Evolutionary conservation across 805 yeast species (phyloP), one percentile per base, ranked within the genome.

Genomic region (Barnettozyma vustinii): DNA sequence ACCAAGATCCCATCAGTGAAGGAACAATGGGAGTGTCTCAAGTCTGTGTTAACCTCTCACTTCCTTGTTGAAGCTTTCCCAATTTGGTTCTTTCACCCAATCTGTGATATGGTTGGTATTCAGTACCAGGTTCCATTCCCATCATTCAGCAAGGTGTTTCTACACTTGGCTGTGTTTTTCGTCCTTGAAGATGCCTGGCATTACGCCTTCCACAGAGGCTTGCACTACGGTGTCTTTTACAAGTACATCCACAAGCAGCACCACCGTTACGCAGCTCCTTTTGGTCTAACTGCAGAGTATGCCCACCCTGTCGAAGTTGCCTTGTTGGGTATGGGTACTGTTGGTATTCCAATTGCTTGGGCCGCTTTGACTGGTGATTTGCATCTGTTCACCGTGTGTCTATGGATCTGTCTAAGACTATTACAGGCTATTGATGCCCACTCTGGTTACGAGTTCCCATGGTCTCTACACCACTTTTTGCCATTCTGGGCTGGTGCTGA

Each of bases 401-500:
- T 81, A 49, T 92, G 98, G 98, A 85, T 92, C 62, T 75, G 87
- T 9, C 70, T 88, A 60, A 81, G 98, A 69, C 79, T 92, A 59
- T 83, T 86, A 74, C 99, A 92, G 76, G 99, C 99, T 25, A 92
- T 92, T 51, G 99, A 92, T 67, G 85, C 97, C 23, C 99, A 92
- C 69, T 90, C 97, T 12, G 99, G 98, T 51, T 94, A 92, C 70
- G 98, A 92, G 66, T 92, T 92, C 81, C 98, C 99, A 54, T 83
- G 95, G 88, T 88, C 97, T 5, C 76, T 92, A 63, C 94, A 89
- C 71, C 89, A 90, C 65, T 81, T 92, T 70, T 66, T 92, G 52
- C 97, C 97, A 44, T 79, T 94, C 71, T 91, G 98, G 97, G 96
- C 97, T 4, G 98, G 98, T 56, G 97, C 97, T 20, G 97, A 87